Base-by-base conservation (phyloP, 2,329 filamentous ascomycete species). In the Tolypocladium amazonense region DNA sequence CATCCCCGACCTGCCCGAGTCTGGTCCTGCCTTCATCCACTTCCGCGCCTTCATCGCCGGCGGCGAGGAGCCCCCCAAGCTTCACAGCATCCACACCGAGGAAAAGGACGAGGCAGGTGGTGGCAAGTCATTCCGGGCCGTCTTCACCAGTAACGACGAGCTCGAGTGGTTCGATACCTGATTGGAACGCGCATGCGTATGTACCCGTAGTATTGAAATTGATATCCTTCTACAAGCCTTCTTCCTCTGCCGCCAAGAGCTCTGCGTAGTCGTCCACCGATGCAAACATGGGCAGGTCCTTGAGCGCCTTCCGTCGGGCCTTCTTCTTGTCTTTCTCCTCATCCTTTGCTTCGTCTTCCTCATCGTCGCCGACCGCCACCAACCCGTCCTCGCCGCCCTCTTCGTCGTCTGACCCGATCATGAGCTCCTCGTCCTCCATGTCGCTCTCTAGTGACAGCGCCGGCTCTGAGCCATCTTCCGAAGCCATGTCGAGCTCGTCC, bases 201-300 rank as follows among this genome's bases (percentile, higher is more conserved):
- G 20, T 35, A n/a, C 12, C 50, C 14, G 20, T 54, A 37, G 50
- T 23, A 37, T 54, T 53, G 30, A 23, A 56, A 39, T 39, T 56
- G 54, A 56, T 35, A 59, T 58, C 50, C 57, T 56, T 61, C 54
- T 69, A 73, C 61, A 70, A 65, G 60, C 75, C 75, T 23, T 86
- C 86, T 63, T 86, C 85, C 57, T 94, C 90, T 64, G 85, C 82
- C 4, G 81, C 89, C 71, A 96, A 75, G 76, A 96, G 81, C 67
- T 88, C 89, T 20, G 92, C 93, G 73, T 97, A 99, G 72, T 97
- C 94, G 59, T 97, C 94, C 38, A 83, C 88, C 38, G 90, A 95
- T 25, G 95, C 94, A 77, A 99, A 99, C 41, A 86, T 95, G 8
- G 94, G 94, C 66, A 99, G 78, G 64, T 86, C 85, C 82, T 92